phyloP scores from a whole-genome alignment of 2,329 filamentous ascomycete genomes.

The Didymella pinodella region DNA sequence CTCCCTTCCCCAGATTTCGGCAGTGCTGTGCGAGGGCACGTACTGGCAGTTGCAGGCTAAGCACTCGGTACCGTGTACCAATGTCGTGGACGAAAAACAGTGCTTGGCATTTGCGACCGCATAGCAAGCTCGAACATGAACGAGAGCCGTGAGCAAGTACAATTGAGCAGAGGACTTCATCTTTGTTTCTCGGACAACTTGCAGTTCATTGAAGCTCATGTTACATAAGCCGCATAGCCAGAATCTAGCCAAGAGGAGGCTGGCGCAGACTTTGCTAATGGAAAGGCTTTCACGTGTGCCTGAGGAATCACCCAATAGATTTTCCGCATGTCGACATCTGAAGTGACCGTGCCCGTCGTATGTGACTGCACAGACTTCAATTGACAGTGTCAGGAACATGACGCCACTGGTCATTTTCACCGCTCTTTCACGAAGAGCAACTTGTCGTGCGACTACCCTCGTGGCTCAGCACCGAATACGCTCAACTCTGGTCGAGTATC shows the following conservation, averaged over 20 bases:
- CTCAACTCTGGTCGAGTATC: conserved; percentile 8
- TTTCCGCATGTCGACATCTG: conserved; percentile 18
- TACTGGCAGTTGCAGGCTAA: conserved; percentile 19
- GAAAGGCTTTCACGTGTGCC: conserved; percentile 13
- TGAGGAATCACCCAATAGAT: conserved; percentile 15
- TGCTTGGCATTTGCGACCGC: conserved; percentile 13
- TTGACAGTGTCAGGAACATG: conserved; percentile 10
- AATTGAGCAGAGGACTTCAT: not conserved
- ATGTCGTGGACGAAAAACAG: conserved; percentile 12
- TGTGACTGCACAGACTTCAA: conserved; percentile 15
- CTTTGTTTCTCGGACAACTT: conserved; percentile 6
- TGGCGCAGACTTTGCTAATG: conserved; percentile 15
- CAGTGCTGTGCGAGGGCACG: conserved; percentile 19
- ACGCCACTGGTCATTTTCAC: conserved; percentile 14
- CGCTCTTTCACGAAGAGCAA: conserved; percentile 16
- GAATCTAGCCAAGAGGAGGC: conserved; percentile 14
- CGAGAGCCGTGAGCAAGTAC: not conserved
- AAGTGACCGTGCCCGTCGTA: conserved; percentile 15
- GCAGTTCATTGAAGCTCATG: conserved; percentile 20
- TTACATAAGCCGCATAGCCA: conserved; percentile 13
- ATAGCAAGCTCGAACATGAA: not conserved
- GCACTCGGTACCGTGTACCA: conserved; percentile 23
- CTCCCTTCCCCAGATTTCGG: conserved; percentile 23
- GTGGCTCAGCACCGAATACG: conserved; percentile 12
- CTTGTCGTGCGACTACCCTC: conserved; percentile 10